Conservation (phyloP, 2,329 filamentous ascomycete genomes). For the Talaromyces sp. region DNA sequence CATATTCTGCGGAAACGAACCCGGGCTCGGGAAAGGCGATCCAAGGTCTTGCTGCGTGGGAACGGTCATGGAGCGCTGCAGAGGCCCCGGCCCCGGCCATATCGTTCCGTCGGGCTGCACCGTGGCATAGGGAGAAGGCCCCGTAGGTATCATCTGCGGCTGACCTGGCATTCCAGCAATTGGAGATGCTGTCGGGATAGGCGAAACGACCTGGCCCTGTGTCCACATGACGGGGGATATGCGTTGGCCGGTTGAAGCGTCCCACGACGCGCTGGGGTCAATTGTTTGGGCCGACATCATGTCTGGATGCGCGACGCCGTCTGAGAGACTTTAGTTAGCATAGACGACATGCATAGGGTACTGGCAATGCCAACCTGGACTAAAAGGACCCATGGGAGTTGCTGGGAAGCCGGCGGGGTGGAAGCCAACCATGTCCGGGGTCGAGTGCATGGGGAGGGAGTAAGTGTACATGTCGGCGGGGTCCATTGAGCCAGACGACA, state of each 20-base stretch:
- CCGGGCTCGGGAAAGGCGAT: constrained; percentile 18
- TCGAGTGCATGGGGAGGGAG: constrained; percentile 28
- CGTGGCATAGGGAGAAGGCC: constrained; percentile 12
- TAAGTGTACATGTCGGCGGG: constrained; percentile 33
- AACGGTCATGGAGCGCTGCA: constrained; percentile 18
- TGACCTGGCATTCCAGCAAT: constrained; percentile 27
- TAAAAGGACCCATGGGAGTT: constrained; percentile 28
- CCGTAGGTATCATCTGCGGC: constrained; percentile 23
- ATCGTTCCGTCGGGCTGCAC: constrained; percentile 31
- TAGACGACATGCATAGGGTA: background rate
- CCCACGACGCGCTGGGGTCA: constrained; percentile 31
- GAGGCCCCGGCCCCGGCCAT: constrained; percentile 32
- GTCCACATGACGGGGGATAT: constrained; percentile 29
- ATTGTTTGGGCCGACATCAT: constrained; percentile 25
- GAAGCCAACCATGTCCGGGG: constrained; percentile 27
- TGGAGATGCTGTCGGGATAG: constrained; percentile 23
- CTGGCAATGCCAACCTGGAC: constrained; percentile 23
- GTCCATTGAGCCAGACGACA: constrained; percentile 18
- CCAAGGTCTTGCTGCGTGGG: constrained; percentile 8
- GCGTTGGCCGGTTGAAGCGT: constrained; percentile 22
- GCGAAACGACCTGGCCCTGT: constrained; percentile 15
- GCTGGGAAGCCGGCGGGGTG: constrained; percentile 24
- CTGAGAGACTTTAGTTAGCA: constrained; percentile 13
- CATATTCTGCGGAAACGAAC: constrained; percentile 24
- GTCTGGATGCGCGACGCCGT: constrained; percentile 23